Conservation (phyloP, 2,329 filamentous ascomycete species). For the Fusarium foetens region DNA sequence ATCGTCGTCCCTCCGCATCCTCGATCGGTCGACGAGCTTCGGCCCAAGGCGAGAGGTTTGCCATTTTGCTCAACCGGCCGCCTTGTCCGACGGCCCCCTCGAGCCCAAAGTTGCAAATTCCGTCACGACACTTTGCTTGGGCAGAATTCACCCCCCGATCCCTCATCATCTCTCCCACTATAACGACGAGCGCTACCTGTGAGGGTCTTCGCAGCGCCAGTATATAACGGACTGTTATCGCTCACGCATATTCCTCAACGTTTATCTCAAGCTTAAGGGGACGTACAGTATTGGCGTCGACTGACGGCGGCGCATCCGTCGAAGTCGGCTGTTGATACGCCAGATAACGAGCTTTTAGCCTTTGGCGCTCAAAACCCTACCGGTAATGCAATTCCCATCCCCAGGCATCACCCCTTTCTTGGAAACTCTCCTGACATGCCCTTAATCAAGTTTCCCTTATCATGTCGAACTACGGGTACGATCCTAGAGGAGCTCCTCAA, state of each 20-base stretch:
- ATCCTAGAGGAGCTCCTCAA: slow-evolving; percentile 60
- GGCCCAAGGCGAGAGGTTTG: slow-evolving; percentile 30
- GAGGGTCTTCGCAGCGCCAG: slow-evolving; percentile 26
- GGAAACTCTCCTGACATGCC: slow-evolving; percentile 21
- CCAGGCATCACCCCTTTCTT: not conserved
- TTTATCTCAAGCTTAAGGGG: slow-evolving; percentile 35
- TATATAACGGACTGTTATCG: slow-evolving; percentile 17
- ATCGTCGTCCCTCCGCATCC: slow-evolving; percentile 19
- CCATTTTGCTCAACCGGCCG: slow-evolving; percentile 28
- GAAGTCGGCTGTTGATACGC: slow-evolving; percentile 44
- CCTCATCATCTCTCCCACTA: slow-evolving; percentile 13
- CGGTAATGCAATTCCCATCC: slow-evolving; percentile 27
- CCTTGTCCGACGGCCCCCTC: slow-evolving; percentile 32
- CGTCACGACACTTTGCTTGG: slow-evolving; percentile 36
- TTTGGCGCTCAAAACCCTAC: slow-evolving; percentile 38
- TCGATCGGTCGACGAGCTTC: slow-evolving; percentile 31
- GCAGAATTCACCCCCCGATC: slow-evolving; percentile 26
- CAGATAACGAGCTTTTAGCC: slow-evolving; percentile 39
- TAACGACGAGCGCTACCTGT: slow-evolving; percentile 27
- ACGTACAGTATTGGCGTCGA: slow-evolving; percentile 42
- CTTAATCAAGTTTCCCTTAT: slow-evolving; percentile 36
- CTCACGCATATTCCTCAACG: slow-evolving; percentile 26
- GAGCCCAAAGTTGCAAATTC: slow-evolving; percentile 38
- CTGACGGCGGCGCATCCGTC: slow-evolving; percentile 49
- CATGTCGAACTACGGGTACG: slow-evolving; percentile 70